Base-by-base conservation (phyloP, 1,284 basidiomycete species). In the Vanrija pseudolonga region DNA sequence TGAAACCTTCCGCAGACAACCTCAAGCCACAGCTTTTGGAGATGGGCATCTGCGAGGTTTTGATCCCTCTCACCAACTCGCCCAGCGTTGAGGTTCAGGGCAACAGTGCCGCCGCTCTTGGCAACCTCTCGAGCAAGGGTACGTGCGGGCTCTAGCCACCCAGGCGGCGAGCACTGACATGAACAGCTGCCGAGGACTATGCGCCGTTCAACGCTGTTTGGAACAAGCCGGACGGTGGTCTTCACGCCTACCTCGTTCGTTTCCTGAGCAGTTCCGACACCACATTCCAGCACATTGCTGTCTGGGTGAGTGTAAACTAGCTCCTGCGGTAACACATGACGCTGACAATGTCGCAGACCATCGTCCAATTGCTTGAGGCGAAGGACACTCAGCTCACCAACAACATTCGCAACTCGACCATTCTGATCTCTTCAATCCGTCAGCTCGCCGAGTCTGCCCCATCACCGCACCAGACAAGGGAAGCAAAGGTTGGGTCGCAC, bases 281-380 rank as follows among this genome's bases (percentile, higher is more conserved):
- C n/a, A 99, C 96, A 0, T 99, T 99, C 87, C 95, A 98, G 77
- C 96, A 99, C 74, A 99, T 98, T 65, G 96, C 96, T 26, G 94
- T 98, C 41, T 97, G 93, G 93, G 72, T 76, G 46, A 62, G 72
- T 63, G 6, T 32, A 9, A 26, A 4, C 32, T 4, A n/a, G 17
- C 26, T 26, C 32, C 32, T 32, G 32, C 11, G 5, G 14, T 15
- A 32, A 14, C 4, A 15, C 4, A 14, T 32, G 12, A 5, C 11
- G 6, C 24, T n/a, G 8, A 38, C 28, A 28, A n/a, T 41, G 17
- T 36, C 19, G 3, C 50, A 74, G 79, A 98, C 95, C 0, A 94
- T 98, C 60, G 94, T 98, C 12, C 95, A 98, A 72, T 79, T 98
- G 24, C 82, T 98, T 24, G 96, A 98, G 75, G 93, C 91, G 24